These are phyloP conservation scores for Sclerotinia sclerotiorum DNA, from an alignment of 2,329 filamentous ascomycete species.

Conservation along the genomic window DNA sequence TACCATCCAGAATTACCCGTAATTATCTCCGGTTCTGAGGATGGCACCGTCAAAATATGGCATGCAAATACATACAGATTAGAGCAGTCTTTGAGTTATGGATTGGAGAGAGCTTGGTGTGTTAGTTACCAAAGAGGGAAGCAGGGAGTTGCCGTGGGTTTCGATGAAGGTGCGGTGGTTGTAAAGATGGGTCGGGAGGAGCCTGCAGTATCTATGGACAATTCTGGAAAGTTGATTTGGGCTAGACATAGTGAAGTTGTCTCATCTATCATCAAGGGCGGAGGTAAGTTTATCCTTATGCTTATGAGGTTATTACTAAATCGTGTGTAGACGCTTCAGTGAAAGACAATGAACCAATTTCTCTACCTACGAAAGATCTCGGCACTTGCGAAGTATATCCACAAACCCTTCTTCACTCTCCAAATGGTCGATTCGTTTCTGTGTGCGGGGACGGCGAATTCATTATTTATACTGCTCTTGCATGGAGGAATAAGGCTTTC, in stretches of 20 bases:
- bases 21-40: slow-evolving; percentile 96
- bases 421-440: slow-evolving; percentile 85
- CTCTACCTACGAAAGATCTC: slow-evolving; percentile 87
- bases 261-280: slow-evolving; percentile 91
- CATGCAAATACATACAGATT: slow-evolving; percentile 96
- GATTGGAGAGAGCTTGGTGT: slow-evolving; percentile 95
- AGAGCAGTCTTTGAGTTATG: slow-evolving; percentile 95
- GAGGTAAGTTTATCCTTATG: slow-evolving; percentile 48
- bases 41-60: slow-evolving; percentile 97
- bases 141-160: slow-evolving; percentile 92
- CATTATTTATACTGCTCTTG: slow-evolving; percentile 96
- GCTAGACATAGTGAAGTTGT: slow-evolving; percentile 93
- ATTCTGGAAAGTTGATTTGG: slow-evolving; percentile 94
- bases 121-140: slow-evolving; percentile 92
- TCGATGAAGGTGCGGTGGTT: slow-evolving; percentile 95
- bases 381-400: slow-evolving; percentile 97
- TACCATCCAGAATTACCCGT: slow-evolving; percentile 96
- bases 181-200: slow-evolving; percentile 97
- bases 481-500: slow-evolving; percentile 97
- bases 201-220: slow-evolving; percentile 96
- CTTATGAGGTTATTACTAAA: slow-evolving; percentile 36
- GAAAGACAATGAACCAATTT: slow-evolving; percentile 87
- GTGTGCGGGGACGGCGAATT: slow-evolving; percentile 97
- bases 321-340: slow-evolving; percentile 63
- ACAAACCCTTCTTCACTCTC: slow-evolving; percentile 91